phyloP scores from a whole-genome alignment of 805 yeast species.

The Candida sakaeoensis region DNA sequence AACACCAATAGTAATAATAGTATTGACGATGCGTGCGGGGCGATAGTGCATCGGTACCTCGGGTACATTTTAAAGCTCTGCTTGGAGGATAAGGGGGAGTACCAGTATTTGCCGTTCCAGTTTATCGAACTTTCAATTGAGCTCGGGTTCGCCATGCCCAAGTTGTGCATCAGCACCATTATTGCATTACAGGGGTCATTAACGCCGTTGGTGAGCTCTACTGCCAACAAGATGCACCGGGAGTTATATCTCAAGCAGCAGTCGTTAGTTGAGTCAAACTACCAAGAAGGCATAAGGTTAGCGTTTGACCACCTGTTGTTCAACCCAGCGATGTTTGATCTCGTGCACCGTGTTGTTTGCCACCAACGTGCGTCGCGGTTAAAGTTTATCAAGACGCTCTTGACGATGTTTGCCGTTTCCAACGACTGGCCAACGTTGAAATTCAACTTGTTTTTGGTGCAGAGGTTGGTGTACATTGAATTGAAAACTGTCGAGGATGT shows the following conservation, averaged over 20 bases:
- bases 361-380: constrained; percentile 33
- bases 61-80: constrained; percentile 47
- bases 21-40: constrained; percentile 71
- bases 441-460: constrained; percentile 1
- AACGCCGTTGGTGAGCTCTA: constrained; percentile 35
- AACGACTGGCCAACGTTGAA: background rate
- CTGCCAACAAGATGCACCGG: constrained; percentile 52
- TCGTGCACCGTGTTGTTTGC: constrained; percentile 30
- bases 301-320: constrained; percentile 47
- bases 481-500: constrained; percentile 8
- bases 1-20: constrained; percentile 23
- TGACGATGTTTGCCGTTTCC: constrained; percentile 14
- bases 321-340: constrained; percentile 21
- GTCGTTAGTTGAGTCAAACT: constrained; percentile 62
- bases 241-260: constrained; percentile 65
- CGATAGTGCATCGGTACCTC: constrained; percentile 63
- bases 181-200: constrained; percentile 65
- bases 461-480: background rate
- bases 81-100: constrained; percentile 40
- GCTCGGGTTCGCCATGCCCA: constrained; percentile 74
- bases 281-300: constrained; percentile 56
- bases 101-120: constrained; percentile 49
- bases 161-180: constrained; percentile 61
- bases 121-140: constrained; percentile 54
- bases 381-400: constrained; percentile 35